These are phyloP conservation scores for Axilococcus clingmanii DNA, from an alignment of 139 green algal genomes.

Conservation along the genomic window DNA sequence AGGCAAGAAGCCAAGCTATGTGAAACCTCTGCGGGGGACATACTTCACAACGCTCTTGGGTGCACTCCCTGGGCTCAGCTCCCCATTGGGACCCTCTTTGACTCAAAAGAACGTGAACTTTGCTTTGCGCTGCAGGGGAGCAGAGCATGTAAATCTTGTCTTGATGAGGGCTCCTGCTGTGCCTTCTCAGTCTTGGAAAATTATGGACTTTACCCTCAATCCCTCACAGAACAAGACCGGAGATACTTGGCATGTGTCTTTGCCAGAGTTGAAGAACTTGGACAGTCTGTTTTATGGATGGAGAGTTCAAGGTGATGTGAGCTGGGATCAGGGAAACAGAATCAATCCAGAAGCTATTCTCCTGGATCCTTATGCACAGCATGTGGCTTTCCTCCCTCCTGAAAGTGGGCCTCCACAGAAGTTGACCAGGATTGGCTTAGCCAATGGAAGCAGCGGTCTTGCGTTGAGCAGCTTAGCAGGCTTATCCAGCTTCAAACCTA, in stretches of 20 bases:
- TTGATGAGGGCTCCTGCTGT: slow-evolving; percentile 22
- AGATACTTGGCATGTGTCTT: slow-evolving; percentile 49
- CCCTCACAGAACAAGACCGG: slow-evolving; percentile 37
- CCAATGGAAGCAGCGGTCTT: too few relatives aligned
- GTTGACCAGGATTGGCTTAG: too few relatives aligned
- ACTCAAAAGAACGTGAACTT: slow-evolving; percentile 55
- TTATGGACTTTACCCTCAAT: slow-evolving; percentile 45
- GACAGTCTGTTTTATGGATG: slow-evolving; percentile 50
- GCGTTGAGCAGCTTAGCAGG: too few relatives aligned
- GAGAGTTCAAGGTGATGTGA: slow-evolving; percentile 41
- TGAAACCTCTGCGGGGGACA: slow-evolving; percentile 4
- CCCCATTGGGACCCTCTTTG: slow-evolving; percentile 1
- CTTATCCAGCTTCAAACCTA: too few relatives aligned
- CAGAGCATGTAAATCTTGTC: slow-evolving; percentile 38
- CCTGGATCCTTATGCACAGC: slow-evolving; percentile 40
- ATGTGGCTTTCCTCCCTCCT: slow-evolving; percentile 34
- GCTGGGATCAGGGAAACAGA: slow-evolving; percentile 40
- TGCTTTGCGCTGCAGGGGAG: slow-evolving; percentile 39
- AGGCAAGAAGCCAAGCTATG: slow-evolving; percentile 4
- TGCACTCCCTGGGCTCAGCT: neutral
- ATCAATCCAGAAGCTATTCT: slow-evolving; percentile 51
- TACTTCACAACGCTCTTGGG: slow-evolving; percentile 20
- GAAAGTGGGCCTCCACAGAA: slow-evolving; percentile 23
- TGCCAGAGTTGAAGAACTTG: slow-evolving; percentile 12
- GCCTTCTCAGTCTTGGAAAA: slow-evolving; percentile 3